These are phyloP conservation scores for Aspergillus arachidicola DNA, from an alignment of 2,329 filamentous ascomycete species.

Conservation along the genomic window DNA sequence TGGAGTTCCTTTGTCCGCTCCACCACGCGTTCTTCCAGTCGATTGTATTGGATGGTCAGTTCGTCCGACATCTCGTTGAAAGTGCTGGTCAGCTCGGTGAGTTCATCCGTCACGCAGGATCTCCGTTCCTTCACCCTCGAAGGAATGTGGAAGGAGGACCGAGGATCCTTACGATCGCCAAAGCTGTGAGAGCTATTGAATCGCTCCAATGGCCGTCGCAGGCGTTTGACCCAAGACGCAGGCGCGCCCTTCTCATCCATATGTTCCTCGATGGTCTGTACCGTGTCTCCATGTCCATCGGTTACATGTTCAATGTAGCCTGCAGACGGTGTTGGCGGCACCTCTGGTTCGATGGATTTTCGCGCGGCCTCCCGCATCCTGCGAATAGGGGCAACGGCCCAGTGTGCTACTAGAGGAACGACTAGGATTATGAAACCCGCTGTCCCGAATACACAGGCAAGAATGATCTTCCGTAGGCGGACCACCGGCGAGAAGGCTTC, in stretches of 20 bases:
- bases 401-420: constrained; percentile 77
- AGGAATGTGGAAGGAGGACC: constrained; percentile 77
- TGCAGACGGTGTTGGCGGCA: background rate
- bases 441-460: constrained; percentile 84
- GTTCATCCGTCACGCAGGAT: constrained; percentile 78
- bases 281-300: background rate
- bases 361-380: constrained; percentile 74
- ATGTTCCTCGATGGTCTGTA: background rate
- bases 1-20: constrained; percentile 83
- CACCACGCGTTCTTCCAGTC: constrained; percentile 79
- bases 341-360: constrained; percentile 65
- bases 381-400: constrained; percentile 78
- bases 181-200: constrained; percentile 13
- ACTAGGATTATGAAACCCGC: constrained; percentile 72
- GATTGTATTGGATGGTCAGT: constrained; percentile 80
- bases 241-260: constrained; percentile 19
- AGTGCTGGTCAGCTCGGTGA: constrained; percentile 77
- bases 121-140: constrained; percentile 75
- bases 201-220: constrained; percentile 14
- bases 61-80: constrained; percentile 97
- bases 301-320: background rate
- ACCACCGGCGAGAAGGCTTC: constrained; percentile 78
- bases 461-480: constrained; percentile 74
- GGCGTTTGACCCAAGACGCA: constrained; percentile 17
- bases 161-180: background rate